Evolutionary conservation across 2,329 filamentous ascomycete genomes (phyloP).

Genomic region (Delphinella strobiligena): DNA sequence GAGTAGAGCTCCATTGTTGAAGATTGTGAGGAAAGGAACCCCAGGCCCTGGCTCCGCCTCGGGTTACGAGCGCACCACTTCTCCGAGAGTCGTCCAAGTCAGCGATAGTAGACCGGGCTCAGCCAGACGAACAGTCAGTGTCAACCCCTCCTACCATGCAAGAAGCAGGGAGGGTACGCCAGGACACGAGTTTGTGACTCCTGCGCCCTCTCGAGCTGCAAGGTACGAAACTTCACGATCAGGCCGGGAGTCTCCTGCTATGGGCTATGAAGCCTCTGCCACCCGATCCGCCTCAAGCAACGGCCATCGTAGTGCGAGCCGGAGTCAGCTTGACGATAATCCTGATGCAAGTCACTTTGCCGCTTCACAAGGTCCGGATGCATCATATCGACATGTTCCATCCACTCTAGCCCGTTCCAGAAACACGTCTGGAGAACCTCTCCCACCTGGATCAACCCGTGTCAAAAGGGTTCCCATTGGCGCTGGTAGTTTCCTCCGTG

Average conservation of each 20-base stretch:
- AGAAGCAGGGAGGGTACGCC: constrained; percentile 20
- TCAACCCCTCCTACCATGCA: neutral
- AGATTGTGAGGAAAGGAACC: constrained; percentile 23
- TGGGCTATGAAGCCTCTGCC: constrained; percentile 14
- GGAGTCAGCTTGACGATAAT: constrained; percentile 6
- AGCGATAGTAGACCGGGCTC: constrained; percentile 18
- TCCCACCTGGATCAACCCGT: constrained; percentile 58
- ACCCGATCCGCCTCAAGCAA: constrained; percentile 21
- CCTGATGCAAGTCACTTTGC: constrained; percentile 4
- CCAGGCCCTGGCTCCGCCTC: constrained; percentile 18
- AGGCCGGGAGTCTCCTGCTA: constrained; percentile 22
- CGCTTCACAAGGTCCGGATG: constrained; percentile 1
- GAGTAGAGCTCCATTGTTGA: constrained; percentile 22
- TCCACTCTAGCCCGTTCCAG: constrained; percentile 39
- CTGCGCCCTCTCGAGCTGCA: constrained; percentile 22
- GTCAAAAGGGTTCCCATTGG: constrained; percentile 66
- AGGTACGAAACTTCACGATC: constrained; percentile 14
- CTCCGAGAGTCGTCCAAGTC: constrained; percentile 23
- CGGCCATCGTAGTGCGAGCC: constrained; percentile 8
- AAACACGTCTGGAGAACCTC: constrained; percentile 45
- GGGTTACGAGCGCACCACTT: constrained; percentile 17
- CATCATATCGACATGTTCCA: constrained; percentile 14
- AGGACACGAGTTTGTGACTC: constrained; percentile 22
- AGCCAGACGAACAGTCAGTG: constrained; percentile 19
- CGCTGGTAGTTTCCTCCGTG: constrained; percentile 66